Evolutionary conservation across 73 alveolate genomes (phyloP).

Genomic region (Breviolum minutum): DNA sequence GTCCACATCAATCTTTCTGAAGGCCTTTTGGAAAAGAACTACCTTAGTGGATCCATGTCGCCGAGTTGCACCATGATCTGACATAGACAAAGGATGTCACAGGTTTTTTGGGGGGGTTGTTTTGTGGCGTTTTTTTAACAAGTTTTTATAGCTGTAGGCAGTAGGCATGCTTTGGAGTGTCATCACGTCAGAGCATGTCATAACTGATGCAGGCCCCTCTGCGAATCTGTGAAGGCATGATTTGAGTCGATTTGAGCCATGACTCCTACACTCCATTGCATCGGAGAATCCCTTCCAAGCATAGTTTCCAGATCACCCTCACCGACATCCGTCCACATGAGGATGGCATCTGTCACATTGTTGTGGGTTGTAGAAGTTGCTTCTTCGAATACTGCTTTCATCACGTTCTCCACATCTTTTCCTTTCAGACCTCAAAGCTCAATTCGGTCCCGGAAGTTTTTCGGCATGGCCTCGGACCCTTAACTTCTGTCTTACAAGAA

Average conservation of each 20-base stretch:
- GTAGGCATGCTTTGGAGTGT: no score
- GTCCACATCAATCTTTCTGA: slow-evolving; percentile 74
- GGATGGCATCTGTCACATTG: slow-evolving; percentile 58
- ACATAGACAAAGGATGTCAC: no score
- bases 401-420: slow-evolving; percentile 58
- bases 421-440: slow-evolving; percentile 22
- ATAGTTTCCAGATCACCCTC: slow-evolving; percentile 69
- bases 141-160: neutral
- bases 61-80: no score
- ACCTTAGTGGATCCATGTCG: slow-evolving; percentile 4
- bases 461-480: no score
- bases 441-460: neutral
- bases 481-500: no score
- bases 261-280: no score
- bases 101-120: neutral
- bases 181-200: no score
- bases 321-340: slow-evolving; percentile 15
- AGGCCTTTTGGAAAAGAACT: slow-evolving; percentile 60
- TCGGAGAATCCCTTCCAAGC: slow-evolving; percentile 52
- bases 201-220: no score
- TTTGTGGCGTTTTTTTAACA: no score
- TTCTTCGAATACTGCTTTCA: slow-evolving; percentile 27
- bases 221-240: neutral
- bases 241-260: neutral
- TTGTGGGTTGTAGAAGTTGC: neutral